phyloP scores from a whole-genome alignment of 2,329 filamentous ascomycete genomes.

The Ophioceras dolichostomum region DNA sequence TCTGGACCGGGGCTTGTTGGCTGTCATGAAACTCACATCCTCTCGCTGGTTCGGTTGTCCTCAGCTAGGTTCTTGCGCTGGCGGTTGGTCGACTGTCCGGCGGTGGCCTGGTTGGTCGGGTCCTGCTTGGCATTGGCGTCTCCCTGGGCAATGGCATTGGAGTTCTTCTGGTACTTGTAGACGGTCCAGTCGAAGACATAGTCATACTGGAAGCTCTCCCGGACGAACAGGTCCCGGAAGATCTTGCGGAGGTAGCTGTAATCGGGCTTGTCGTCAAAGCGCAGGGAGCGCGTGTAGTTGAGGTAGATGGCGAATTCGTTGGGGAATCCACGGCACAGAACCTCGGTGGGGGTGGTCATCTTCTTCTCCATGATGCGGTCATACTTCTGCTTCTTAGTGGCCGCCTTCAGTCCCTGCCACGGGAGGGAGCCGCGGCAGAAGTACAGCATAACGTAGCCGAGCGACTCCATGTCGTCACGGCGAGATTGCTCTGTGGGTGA shows the following conservation, averaged over 20 bases:
- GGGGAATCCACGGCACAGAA: conserved; percentile 96
- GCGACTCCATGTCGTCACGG: conserved; percentile 97
- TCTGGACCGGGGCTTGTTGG: conserved; percentile 36
- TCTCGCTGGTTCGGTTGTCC: conserved; percentile 77
- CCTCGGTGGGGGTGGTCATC: conserved; percentile 98
- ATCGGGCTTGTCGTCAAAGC: conserved; percentile 99
- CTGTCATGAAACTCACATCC: conserved; percentile 79
- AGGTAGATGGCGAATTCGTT: conserved; percentile 99
- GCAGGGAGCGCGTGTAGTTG: conserved; percentile 96
- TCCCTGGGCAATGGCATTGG: conserved; percentile 84
- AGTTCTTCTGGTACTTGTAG: conserved; percentile 99
- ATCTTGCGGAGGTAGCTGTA: conserved; percentile 99
- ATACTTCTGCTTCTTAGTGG: conserved; percentile 99
- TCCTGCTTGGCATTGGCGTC: conserved; percentile 57
- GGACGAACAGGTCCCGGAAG: conserved; percentile 98
- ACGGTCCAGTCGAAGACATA: conserved; percentile 99
- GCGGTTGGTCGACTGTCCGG: conserved; percentile 61
- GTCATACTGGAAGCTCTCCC: conserved; percentile 98
- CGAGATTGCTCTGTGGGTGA: conserved; percentile 71
- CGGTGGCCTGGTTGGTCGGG: conserved; percentile 52
- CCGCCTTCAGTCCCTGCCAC: conserved; percentile 97
- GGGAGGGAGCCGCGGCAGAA: conserved; percentile 98
- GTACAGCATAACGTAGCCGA: conserved; percentile 99
- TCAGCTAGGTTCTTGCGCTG: too few relatives aligned
- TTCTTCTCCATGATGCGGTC: conserved; percentile 99